Evolutionary conservation across 208 protist genomes (phyloP).

Genomic region (Crithidia expoeki): DNA sequence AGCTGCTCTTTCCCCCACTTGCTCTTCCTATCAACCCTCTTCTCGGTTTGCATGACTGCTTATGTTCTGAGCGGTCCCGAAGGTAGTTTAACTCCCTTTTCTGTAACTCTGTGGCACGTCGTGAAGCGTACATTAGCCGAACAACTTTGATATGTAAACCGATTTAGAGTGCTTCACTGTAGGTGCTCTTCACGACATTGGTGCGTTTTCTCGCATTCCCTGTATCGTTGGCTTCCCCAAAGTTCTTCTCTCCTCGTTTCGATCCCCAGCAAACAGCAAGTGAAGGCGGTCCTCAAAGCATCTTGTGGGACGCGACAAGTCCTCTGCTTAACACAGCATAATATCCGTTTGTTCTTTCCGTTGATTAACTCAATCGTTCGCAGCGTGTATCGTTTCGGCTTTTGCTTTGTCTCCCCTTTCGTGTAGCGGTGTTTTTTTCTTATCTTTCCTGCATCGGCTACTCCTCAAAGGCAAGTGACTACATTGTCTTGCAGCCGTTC

Average conservation of each 20-base stretch:
- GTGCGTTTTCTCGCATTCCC: background rate
- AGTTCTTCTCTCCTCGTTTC: too few relatives aligned
- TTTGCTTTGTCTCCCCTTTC: background rate
- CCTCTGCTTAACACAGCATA: slow-evolving; percentile 1
- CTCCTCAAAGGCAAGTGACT: too few relatives aligned
- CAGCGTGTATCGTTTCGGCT: background rate
- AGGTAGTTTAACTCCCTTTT: too few relatives aligned
- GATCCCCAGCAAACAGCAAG: too few relatives aligned
- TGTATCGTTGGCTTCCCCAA: too few relatives aligned
- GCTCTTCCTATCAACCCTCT: too few relatives aligned
- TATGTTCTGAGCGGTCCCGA: too few relatives aligned
- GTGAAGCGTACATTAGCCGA: background rate
- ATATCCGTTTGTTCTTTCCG: slow-evolving; percentile 4
- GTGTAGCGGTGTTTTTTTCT: background rate
- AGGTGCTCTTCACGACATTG: background rate
- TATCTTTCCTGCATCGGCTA: slow-evolving; percentile 2
- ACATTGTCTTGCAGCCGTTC: too few relatives aligned
- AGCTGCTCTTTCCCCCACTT: too few relatives aligned
- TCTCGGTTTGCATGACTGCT: too few relatives aligned
- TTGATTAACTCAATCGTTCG: background rate
- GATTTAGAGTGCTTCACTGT: background rate
- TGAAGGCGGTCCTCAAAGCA: too few relatives aligned
- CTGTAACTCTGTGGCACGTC: background rate
- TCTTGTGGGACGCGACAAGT: too few relatives aligned
- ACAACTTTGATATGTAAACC: slow-evolving; percentile 1